A percentile compares a stretch with the other conserved stretches of the same genome.
These are phyloP conservation scores for Didymosphaeria variabile DNA, from an alignment of 2,329 filamentous ascomycete species.

Conservation along the genomic window DNA sequence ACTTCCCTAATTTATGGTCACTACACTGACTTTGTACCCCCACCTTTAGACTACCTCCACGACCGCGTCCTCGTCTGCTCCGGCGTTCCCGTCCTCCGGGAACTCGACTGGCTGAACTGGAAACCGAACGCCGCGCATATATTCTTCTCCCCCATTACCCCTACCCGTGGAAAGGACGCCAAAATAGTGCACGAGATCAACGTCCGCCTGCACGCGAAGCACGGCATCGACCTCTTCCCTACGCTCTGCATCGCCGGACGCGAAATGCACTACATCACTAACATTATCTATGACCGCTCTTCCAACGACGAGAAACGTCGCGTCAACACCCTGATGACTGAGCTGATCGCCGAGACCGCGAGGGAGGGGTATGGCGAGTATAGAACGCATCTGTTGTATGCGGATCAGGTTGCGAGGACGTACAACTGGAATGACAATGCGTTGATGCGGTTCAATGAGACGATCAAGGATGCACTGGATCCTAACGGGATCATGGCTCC, in stretches of 20 bases:
- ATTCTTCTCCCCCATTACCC: conserved; percentile 63
- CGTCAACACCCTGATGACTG: conserved; percentile 48
- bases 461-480: conserved; percentile 58
- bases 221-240: conserved; percentile 61
- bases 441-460: conserved; percentile 55
- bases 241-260: conserved; percentile 62
- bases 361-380: conserved; percentile 57
- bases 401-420: conserved; percentile 57
- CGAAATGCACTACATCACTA: conserved; percentile 66
- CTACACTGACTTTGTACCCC: no score
- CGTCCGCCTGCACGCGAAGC: conserved; percentile 28
- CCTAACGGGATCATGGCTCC: conserved; percentile 59
- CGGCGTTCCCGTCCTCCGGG: conserved; percentile 47
- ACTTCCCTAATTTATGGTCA: no score
- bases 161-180: conserved; percentile 59
- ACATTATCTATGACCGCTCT: conserved; percentile 62
- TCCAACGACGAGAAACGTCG: conserved; percentile 50
- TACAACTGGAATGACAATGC: conserved; percentile 56
- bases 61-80: conserved; percentile 47
- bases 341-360: conserved; percentile 53
- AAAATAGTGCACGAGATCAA: conserved; percentile 30
- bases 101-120: conserved; percentile 61
- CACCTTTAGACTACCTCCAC: conserved; percentile 44
- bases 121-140: conserved; percentile 62
- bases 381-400: conserved; percentile 57